Evolutionary conservation across 2,329 filamentous ascomycete genomes (phyloP).

Genomic region (Curvularia sp.): DNA sequence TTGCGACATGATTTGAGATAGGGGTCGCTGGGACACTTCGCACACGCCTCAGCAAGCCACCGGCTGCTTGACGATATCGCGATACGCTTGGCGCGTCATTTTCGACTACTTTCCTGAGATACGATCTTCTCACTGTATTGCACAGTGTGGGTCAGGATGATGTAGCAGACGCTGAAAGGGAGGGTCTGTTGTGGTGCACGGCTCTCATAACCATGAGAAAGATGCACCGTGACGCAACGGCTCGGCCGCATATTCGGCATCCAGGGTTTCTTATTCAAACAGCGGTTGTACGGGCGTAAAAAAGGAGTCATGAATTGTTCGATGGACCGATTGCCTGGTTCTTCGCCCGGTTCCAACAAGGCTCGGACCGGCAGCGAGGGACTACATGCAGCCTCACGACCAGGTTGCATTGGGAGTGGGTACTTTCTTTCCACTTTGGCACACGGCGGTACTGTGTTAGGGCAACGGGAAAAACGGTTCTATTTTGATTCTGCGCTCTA

Average conservation of each 20-base stretch:
- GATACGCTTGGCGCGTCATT: conserved; percentile 4
- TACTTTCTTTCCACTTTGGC: conserved; percentile 17
- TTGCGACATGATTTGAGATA: conserved; percentile 58
- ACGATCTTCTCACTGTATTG: conserved; percentile 1
- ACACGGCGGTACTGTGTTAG: conserved; percentile 22
- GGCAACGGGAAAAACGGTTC: conserved; percentile 17
- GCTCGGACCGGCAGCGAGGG: conserved; percentile 19
- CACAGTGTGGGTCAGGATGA: conserved; percentile 10
- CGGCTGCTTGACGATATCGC: neutral
- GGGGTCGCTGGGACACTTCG: neutral
- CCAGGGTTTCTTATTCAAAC: conserved; percentile 12
- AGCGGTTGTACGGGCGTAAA: conserved; percentile 19
- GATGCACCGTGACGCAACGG: conserved; percentile 13
- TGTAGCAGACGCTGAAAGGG: conserved; percentile 2
- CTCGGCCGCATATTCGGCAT: conserved; percentile 6
- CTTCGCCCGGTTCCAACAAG: conserved; percentile 7
- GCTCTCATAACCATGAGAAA: conserved; percentile 10
- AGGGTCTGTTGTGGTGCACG: conserved; percentile 10
- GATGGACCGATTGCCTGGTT: conserved; percentile 11
- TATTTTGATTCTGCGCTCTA: conserved; percentile 8
- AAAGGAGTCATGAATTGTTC: conserved; percentile 16
- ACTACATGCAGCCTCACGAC: conserved; percentile 18
- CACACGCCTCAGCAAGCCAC: conserved; percentile 1
- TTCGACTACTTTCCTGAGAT: neutral
- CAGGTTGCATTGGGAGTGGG: conserved; percentile 29